Evolutionary conservation across 768 basidiomycete genomes (phyloP), one percentile per base, ranked within the genome.

Genomic region (Boletus reticuloceps): DNA sequence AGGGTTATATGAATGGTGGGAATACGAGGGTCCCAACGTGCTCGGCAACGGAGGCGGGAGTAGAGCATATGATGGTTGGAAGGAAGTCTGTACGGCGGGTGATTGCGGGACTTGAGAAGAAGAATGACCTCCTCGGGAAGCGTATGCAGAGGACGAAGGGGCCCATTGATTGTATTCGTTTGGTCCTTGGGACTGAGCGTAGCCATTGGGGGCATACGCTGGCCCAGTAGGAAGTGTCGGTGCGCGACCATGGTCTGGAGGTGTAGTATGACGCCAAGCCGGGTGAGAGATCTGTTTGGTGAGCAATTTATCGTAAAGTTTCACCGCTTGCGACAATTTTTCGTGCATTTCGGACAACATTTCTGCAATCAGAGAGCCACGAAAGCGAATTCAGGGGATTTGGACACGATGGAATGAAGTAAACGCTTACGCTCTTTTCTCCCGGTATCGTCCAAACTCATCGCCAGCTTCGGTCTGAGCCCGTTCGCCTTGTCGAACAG

Each of bases 291-390:
- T 78, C 66, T 95, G 91, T 59, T 91, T 82, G 25, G 94, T 94
- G 41, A 96, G 75, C 20, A 97, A 76, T 51, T 88, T 82, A 61
- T 98, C 95, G 67, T 98, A 98, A 5, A 97, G 74, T 66, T 89
- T 88, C 43, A 98, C 93, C 0, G 92, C 94, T 69, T 96, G 84
- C 1, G 92, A 90, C 11, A 99, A 72, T 71, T 98, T 96, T 45
- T 89, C 88, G 63, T 98, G 90, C 94, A 98, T 98, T 47, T 98
- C 94, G 8, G 84, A 77, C 36, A 99, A 75, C 67, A 95, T 79
- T 70, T 94, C 94, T 94, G 20, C 6, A 11, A 12, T 65, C 7
- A 36, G 39, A 31, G 17, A 37, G 34, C 3, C 45, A 47, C 20
- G 16, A 45, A 16, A 25, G 1, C 7, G 14, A 39, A 5, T 19